These are phyloP conservation scores for Prototheca wickerhamii DNA, from an alignment of 163 green algal genomes.

Conservation along the genomic window DNA sequence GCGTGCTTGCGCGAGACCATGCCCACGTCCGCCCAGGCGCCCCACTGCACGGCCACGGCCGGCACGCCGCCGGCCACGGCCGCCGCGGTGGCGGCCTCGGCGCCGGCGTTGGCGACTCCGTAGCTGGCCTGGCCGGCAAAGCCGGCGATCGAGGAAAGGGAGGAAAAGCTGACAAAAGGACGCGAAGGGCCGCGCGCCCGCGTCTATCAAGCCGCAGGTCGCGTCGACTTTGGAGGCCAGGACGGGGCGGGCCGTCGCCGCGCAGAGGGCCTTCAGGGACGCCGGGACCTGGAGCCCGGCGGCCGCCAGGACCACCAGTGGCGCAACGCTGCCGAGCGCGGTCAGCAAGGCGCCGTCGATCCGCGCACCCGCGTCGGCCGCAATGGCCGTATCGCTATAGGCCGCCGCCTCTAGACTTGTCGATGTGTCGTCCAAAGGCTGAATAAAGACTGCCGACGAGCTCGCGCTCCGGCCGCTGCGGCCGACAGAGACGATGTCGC, in stretches of 20 bases:
- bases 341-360: too few species aligned
- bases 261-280: conserved; percentile 4
- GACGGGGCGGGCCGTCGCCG: conserved; percentile 12
- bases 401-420: neutral
- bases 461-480: neutral
- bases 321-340: too few species aligned
- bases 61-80: conserved; percentile 12
- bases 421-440: neutral
- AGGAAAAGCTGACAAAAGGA: conserved; percentile 2
- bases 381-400: conserved; percentile 21
- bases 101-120: conserved; percentile 59
- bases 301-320: conserved; percentile 57
- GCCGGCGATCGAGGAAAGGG: conserved; percentile 24
- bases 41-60: conserved; percentile 54
- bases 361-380: conserved; percentile 26
- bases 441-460: too few species aligned
- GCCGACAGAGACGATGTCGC: neutral
- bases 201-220: neutral
- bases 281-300: conserved; percentile 37
- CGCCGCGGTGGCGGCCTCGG: conserved; percentile 26
- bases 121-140: conserved; percentile 76
- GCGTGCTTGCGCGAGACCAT: conserved; percentile 18
- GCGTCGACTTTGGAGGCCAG: conserved; percentile 44
- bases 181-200: neutral
- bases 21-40: conserved; percentile 41